Evolutionary conservation across 176 grass and related monocot genomes (phyloP).

Genomic region (Triticum timopheevii): DNA sequence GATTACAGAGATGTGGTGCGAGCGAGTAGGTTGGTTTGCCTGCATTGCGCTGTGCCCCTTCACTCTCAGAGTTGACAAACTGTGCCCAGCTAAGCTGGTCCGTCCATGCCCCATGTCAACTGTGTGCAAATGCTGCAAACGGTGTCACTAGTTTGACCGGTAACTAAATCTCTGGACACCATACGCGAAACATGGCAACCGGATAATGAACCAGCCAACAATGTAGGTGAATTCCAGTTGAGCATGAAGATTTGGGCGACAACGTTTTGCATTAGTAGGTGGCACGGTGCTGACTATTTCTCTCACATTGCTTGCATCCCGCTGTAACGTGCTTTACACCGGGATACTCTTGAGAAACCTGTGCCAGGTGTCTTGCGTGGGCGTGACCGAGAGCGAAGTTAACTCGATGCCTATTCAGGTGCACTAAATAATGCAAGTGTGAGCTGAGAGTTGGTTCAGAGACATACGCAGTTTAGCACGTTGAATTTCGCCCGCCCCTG

Average conservation of each 20-base stretch:
- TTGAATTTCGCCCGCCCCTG: slow-evolving; percentile 27
- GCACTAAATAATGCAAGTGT: neutral
- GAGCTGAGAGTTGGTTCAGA: neutral
- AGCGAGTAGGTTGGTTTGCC: neutral
- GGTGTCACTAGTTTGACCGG: slow-evolving; percentile 18
- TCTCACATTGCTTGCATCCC: neutral
- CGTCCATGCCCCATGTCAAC: neutral
- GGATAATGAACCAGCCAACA: neutral
- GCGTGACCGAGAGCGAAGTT: neutral
- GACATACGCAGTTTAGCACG: neutral
- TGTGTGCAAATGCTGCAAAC: neutral
- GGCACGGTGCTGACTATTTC: slow-evolving; percentile 10
- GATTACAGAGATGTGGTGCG: neutral
- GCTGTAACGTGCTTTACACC: neutral
- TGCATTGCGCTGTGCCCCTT: neutral
- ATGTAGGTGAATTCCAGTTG: slow-evolving; percentile 42
- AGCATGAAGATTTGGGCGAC: slow-evolving; percentile 12
- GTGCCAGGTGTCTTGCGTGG: too few species aligned
- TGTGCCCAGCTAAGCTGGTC: neutral
- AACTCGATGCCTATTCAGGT: neutral
- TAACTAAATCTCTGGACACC: neutral
- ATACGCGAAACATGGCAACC: slow-evolving; percentile 6
- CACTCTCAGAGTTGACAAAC: neutral
- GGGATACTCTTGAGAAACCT: neutral
- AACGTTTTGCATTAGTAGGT: slow-evolving; percentile 30